These are phyloP conservation scores for Xylaria sp. DNA, from an alignment of 2,329 filamentous ascomycete genomes.

Conservation along the genomic window DNA sequence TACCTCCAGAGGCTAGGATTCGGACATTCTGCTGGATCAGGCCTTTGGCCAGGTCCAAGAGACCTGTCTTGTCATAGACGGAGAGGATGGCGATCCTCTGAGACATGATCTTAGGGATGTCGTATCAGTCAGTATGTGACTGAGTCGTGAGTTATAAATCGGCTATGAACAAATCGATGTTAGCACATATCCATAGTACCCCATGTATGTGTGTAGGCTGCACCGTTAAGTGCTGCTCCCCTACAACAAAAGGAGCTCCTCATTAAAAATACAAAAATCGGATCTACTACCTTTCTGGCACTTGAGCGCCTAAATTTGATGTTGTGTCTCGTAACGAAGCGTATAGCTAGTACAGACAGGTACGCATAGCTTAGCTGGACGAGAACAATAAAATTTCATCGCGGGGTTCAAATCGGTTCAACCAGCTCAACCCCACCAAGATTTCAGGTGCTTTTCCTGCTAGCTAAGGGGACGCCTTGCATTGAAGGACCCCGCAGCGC, in stretches of 20 bases:
- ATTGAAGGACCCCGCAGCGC: constrained; percentile 27
- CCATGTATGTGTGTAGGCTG: background rate
- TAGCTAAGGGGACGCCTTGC: constrained; percentile 4
- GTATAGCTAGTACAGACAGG: background rate
- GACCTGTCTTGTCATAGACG: constrained; percentile 98
- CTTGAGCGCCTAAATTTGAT: constrained; percentile 3
- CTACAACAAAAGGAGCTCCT: background rate
- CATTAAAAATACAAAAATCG: background rate
- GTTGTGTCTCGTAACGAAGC: background rate
- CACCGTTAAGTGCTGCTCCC: background rate
- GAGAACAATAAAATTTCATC: constrained; percentile 37
- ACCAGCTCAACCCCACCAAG: constrained; percentile 38
- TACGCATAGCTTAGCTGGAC: constrained; percentile 15
- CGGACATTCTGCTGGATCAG: constrained; percentile 89
- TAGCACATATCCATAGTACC: constrained; percentile 2
- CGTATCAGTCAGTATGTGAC: constrained; percentile 29
- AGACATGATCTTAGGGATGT: constrained; percentile 49
- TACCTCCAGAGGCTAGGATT: constrained; percentile 93
- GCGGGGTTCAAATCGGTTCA: constrained; percentile 33
- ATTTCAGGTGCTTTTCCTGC: constrained; percentile 16
- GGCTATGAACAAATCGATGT: constrained; percentile 8
- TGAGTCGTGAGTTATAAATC: constrained; percentile 17
- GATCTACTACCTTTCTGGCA: constrained; percentile 2
- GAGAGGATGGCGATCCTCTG: constrained; percentile 88
- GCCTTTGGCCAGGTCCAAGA: constrained; percentile 91